A percentile compares a stretch with the other conserved stretches of the same genome.
Evolutionary conservation across 169 alveolate genomes (phyloP).

Genomic region (Haemoproteus tartakovskyi): DNA sequence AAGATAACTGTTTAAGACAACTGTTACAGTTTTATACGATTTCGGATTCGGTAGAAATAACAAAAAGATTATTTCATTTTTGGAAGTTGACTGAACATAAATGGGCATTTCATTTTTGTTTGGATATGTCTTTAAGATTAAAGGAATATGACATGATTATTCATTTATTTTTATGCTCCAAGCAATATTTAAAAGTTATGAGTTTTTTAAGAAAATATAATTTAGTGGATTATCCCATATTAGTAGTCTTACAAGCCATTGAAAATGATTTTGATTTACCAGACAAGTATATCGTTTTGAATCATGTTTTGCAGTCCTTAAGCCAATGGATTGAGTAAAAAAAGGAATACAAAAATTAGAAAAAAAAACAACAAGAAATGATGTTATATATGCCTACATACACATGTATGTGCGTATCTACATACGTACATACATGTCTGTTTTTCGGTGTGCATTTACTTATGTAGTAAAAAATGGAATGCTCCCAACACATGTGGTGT

Average conservation of each 20-base stretch:
- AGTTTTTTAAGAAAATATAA: conserved; percentile 29
- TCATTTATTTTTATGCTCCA: conserved; percentile 26
- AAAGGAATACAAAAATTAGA: too few species aligned
- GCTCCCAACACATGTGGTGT: too few species aligned
- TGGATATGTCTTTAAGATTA: conserved; percentile 52
- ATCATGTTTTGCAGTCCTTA: conserved; percentile 16
- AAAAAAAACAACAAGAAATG: too few species aligned
- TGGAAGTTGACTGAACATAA: conserved; percentile 33
- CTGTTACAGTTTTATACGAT: conserved; percentile 36
- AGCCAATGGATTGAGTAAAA: conserved; percentile 32
- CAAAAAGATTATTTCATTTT: conserved; percentile 40
- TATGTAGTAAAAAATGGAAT: too few species aligned
- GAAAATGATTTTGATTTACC: conserved; percentile 57
- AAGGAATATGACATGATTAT: conserved; percentile 52
- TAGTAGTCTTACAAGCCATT: conserved; percentile 51
- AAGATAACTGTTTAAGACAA: conserved; percentile 43
- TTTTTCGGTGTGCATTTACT: too few species aligned
- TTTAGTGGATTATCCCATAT: conserved; percentile 31
- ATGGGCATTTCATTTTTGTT: conserved; percentile 47
- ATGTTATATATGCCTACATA: too few species aligned
- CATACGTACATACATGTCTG: too few species aligned
- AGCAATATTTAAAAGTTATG: conserved; percentile 17
- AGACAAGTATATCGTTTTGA: conserved; percentile 21
- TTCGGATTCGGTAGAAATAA: conserved; percentile 53
- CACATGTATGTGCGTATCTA: too few species aligned